phyloP scores from a whole-genome alignment of 139 green algal species.

The Chlorella sp. region DNA sequence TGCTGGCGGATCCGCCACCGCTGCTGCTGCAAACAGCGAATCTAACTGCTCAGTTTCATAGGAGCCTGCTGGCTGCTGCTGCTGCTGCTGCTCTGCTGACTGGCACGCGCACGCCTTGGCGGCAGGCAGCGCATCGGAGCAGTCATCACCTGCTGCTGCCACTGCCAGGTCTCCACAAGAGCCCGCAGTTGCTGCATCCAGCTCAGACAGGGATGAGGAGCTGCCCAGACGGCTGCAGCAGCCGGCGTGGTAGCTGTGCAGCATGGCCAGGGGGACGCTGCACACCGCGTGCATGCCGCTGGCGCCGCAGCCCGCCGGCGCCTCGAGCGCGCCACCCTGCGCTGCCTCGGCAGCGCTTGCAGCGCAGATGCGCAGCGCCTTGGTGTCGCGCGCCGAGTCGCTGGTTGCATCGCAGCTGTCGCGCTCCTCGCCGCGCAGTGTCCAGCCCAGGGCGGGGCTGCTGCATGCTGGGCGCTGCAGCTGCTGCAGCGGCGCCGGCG shows the following conservation, averaged over 20 bases:
- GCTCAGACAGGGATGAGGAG: conserved; percentile 18
- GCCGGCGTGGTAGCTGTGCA: conserved; percentile 3
- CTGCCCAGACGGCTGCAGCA: conserved; percentile 26
- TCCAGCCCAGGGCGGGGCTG: conserved; percentile 20
- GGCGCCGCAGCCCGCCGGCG: background rate
- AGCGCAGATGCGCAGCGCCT: conserved; percentile 3
- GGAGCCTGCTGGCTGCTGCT: background rate
- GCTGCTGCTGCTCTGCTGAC: background rate
- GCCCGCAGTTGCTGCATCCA: background rate
- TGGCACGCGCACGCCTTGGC: background rate
- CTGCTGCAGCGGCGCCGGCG: background rate
- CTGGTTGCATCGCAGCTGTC: background rate
- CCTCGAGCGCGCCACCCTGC: background rate
- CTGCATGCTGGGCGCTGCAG: background rate
- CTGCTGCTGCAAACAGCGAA: background rate
- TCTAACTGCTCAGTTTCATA: background rate
- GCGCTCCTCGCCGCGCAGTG: background rate
- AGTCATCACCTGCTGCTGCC: background rate
- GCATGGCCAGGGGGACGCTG: conserved; percentile 9
- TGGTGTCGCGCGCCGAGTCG: background rate
- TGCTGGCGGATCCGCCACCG: background rate
- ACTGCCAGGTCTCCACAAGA: background rate
- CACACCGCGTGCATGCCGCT: background rate
- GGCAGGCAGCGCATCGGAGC: background rate
- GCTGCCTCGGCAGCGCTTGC: background rate